Evolutionary conservation across 805 yeast species (phyloP).

Genomic region (Ogataea pini): DNA sequence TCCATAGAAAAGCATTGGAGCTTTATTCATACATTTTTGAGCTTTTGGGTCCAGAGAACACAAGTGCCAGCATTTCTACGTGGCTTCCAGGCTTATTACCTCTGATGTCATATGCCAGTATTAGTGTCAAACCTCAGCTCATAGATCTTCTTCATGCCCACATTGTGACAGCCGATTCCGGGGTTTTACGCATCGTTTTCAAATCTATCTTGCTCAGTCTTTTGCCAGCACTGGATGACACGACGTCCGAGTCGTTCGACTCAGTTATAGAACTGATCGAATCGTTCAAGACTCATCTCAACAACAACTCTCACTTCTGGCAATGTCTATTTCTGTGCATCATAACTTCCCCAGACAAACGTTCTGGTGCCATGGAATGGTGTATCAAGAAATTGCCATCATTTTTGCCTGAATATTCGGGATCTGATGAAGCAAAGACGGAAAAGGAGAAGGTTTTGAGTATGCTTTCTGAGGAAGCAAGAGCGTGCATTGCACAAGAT

Average conservation of each 20-base stretch:
- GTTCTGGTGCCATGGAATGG: slow-evolving; percentile 85
- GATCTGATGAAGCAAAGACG: slow-evolving; percentile 2
- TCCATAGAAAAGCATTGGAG: slow-evolving; percentile 83
- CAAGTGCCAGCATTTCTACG: slow-evolving; percentile 56
- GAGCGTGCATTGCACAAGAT: slow-evolving; percentile 68
- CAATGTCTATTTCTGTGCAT: slow-evolving; percentile 72
- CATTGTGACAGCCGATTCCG: slow-evolving; percentile 53
- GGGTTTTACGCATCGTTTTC: slow-evolving; percentile 52
- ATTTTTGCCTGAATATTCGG: slow-evolving; percentile 32
- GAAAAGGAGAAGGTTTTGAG: slow-evolving; percentile 26
- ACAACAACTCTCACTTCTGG: slow-evolving; percentile 83
- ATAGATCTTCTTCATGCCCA: slow-evolving; percentile 60
- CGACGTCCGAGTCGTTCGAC: slow-evolving; percentile 77
- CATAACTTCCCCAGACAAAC: slow-evolving; percentile 74
- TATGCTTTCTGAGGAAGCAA: slow-evolving; percentile 43
- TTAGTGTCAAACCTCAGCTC: slow-evolving; percentile 80
- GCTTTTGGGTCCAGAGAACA: slow-evolving; percentile 54
- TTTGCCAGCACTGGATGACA: slow-evolving; percentile 90
- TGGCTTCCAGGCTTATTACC: slow-evolving; percentile 97
- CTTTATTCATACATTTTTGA: slow-evolving; percentile 72
- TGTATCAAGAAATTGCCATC: slow-evolving; percentile 65
- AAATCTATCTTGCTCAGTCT: slow-evolving; percentile 74
- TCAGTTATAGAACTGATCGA: slow-evolving; percentile 63
- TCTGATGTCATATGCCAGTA: slow-evolving; percentile 82
- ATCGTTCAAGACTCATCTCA: slow-evolving; percentile 52